Base-by-base conservation (phyloP, 257 asterid genomes). In the Lavandula angustifolia region DNA sequence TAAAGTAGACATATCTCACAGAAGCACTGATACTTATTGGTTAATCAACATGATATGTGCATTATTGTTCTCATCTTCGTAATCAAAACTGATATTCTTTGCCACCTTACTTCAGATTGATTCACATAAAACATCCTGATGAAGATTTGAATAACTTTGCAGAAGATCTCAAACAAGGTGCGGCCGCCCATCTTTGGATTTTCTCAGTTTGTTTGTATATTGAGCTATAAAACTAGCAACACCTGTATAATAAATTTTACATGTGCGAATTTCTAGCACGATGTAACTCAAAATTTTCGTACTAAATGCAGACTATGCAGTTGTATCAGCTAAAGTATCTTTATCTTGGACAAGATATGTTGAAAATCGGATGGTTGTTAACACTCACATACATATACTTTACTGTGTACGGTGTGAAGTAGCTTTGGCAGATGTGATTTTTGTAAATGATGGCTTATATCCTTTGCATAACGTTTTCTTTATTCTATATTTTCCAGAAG, bases 151-250 rank as follows among this genome's bases (percentile, higher is more conserved):
- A 82, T 76, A 85, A 84, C 86, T 94, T 94, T 64, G 84, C 92
- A 1, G 97, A 94, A 54, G 99, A 94, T 83, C 94, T 94, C 61
- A 94, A 94, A 85, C 99, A 94, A 84, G 98, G 95, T 91, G 68
- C 46, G 27, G 33, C 33, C 64, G 40, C 38, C 67, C 65, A 66
- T 70, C 67, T 59, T 31, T 49, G 18, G 37, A 48, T 60, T 50
- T 29, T 77, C 47, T 40, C 41, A 8, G 29, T 53, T 54, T 9
- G 18, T 60, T 56, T 53, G 34, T 22, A 33, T 40, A 54, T 33
- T 48, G 17, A 33, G 43, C 32, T 13, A 55, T 13, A 34, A 13
- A 10, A 22, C 27, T 22, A 38, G 43, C 49, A 17, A 57, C 13
- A 37, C 16, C 47, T 56, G 18, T 17, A 9, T 38, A 58, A 17